These are phyloP conservation scores for Fragaria ananassa DNA, from an alignment of 306 rosid species.

Conservation along the genomic window DNA sequence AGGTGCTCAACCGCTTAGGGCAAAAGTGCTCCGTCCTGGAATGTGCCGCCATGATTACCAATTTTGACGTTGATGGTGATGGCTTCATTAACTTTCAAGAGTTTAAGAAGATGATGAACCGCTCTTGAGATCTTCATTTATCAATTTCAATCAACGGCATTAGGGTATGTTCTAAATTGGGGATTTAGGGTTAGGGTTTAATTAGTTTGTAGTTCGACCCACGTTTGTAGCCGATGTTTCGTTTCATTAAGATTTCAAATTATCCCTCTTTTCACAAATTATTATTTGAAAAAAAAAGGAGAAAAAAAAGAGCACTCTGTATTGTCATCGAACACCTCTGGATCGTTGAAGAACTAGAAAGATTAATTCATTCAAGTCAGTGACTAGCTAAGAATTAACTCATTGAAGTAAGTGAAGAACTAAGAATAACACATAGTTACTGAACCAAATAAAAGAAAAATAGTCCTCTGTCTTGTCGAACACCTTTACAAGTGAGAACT, in stretches of 20 bases:
- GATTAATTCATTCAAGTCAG: too few species aligned
- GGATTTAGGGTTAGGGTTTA: background rate
- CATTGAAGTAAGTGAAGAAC: too few species aligned
- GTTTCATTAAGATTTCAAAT: background rate
- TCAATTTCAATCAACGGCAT: background rate
- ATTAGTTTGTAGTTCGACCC: background rate
- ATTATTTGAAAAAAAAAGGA: too few species aligned
- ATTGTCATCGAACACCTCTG: too few species aligned
- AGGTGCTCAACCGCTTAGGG: constrained; percentile 61
- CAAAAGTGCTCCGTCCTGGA: constrained; percentile 66
- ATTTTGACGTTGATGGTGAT: constrained; percentile 79
- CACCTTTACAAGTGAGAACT: too few species aligned
- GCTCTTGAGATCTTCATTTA: background rate
- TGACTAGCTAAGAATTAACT: too few species aligned
- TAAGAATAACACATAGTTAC: too few species aligned
- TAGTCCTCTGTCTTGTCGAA: too few species aligned
- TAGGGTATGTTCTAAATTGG: background rate
- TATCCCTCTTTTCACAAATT: too few species aligned
- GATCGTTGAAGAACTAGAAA: too few species aligned
- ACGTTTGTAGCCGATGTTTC: background rate
- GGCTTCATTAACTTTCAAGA: constrained; percentile 81
- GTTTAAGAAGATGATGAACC: constrained; percentile 85
- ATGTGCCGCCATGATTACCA: constrained; percentile 64
- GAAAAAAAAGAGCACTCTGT: too few species aligned
- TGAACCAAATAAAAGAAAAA: too few species aligned